These are phyloP conservation scores for Candida mesenterica DNA, from an alignment of 1,139 yeast genomes.

Conservation along the genomic window DNA sequence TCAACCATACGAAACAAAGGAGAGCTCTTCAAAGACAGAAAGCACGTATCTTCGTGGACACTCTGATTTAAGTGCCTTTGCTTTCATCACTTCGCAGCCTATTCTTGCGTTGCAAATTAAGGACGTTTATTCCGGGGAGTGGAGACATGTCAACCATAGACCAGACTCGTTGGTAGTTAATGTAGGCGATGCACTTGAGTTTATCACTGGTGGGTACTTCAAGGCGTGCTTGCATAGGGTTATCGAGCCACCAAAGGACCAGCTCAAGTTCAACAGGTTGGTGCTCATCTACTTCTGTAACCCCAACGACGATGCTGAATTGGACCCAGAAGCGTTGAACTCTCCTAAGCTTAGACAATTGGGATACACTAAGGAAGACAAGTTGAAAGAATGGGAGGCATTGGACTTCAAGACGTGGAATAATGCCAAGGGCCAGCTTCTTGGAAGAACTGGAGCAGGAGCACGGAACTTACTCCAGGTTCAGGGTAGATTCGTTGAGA, in stretches of 20 bases:
- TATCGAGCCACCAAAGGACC: slow-evolving; percentile 46
- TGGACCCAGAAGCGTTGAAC: slow-evolving; percentile 40
- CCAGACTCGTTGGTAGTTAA: slow-evolving; percentile 48
- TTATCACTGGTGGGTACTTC: slow-evolving; percentile 49
- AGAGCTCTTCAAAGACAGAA: slow-evolving; percentile 23
- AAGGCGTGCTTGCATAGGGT: slow-evolving; percentile 50
- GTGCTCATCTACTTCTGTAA: slow-evolving; percentile 46
- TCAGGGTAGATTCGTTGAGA: slow-evolving; percentile 40
- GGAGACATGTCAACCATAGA: slow-evolving; percentile 48
- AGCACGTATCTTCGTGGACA: slow-evolving; percentile 52
- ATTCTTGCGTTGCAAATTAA: slow-evolving; percentile 49
- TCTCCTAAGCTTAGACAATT: slow-evolving; percentile 36
- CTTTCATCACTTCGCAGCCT: slow-evolving; percentile 50
- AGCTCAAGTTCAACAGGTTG: slow-evolving; percentile 34
- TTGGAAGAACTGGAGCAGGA: slow-evolving; percentile 38
- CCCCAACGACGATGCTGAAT: slow-evolving; percentile 27
- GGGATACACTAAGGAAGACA: slow-evolving; percentile 24
- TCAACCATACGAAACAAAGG: slow-evolving; percentile 31
- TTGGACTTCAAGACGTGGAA: slow-evolving; percentile 38
- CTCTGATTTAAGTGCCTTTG: slow-evolving; percentile 48
- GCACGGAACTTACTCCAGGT: slow-evolving; percentile 36
- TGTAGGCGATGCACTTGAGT: slow-evolving; percentile 49
- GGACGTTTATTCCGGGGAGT: slow-evolving; percentile 43
- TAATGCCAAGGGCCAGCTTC: slow-evolving; percentile 38
- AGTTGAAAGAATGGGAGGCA: slow-evolving; percentile 37